Conservation (phyloP, 2,329 filamentous ascomycete genomes). For the Chaetothyriales sp. region DNA sequence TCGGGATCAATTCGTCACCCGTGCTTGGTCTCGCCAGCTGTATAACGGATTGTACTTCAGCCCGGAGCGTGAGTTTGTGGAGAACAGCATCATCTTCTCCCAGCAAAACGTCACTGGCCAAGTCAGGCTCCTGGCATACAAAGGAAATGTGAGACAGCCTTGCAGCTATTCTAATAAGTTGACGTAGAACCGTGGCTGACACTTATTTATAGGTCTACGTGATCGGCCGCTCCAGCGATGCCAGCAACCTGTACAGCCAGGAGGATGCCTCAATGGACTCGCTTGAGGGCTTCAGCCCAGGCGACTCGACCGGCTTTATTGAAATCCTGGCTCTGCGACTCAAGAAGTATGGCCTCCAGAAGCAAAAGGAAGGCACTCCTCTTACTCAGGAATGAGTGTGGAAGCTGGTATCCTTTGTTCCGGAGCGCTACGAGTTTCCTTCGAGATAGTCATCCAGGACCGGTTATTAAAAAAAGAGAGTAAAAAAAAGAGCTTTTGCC, state of each 20-base stretch:
- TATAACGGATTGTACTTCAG: constrained; percentile 55
- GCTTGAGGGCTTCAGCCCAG: constrained; percentile 51
- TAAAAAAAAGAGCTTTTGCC: background rate
- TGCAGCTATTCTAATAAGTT: background rate
- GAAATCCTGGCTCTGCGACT: constrained; percentile 25
- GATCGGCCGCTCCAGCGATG: constrained; percentile 44
- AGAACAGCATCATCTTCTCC: constrained; percentile 45
- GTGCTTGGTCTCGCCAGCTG: constrained; percentile 43
- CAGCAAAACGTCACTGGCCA: constrained; percentile 48
- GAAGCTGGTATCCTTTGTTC: background rate
- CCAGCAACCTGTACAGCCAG: constrained; percentile 55
- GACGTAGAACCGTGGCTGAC: constrained; percentile 12
- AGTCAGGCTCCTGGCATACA: constrained; percentile 50
- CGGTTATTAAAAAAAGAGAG: background rate
- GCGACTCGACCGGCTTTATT: constrained; percentile 51
- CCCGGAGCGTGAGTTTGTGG: constrained; percentile 55
- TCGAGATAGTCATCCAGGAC: background rate
- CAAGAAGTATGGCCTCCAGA: constrained; percentile 32
- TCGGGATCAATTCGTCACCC: constrained; percentile 55
- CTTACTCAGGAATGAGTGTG: background rate
- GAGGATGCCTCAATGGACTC: constrained; percentile 56
- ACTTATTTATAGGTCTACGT: constrained; percentile 21
- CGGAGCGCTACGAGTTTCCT: background rate
- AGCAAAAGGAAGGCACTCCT: constrained; percentile 21
- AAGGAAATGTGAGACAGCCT: constrained; percentile 39